phyloP scores from a whole-genome alignment of 2,329 filamentous ascomycete species.

The Aspergillus candidus region DNA sequence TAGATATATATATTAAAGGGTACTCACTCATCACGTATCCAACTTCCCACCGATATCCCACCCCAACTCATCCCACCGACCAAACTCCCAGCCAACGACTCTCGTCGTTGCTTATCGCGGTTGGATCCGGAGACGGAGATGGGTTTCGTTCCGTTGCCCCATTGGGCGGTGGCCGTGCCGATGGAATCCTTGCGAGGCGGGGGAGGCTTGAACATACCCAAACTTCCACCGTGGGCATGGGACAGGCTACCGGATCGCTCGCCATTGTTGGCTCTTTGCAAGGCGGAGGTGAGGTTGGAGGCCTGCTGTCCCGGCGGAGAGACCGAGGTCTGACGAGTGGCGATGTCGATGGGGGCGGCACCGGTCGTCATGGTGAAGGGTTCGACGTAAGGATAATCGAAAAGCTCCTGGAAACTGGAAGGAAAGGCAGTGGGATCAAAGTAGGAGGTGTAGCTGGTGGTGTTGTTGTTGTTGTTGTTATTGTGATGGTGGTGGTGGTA shows the following conservation, averaged over 20 bases:
- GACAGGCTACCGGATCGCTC: conserved; percentile 40
- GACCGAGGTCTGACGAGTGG: conserved; percentile 51
- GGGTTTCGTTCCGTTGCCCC: conserved; percentile 53
- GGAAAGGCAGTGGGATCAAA: conserved; percentile 24
- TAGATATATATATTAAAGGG: too few relatives aligned
- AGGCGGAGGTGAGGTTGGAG: conserved; percentile 57
- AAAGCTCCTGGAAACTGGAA: conserved; percentile 28
- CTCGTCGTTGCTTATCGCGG: conserved; percentile 48
- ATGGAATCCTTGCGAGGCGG: conserved; percentile 51
- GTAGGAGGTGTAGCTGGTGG: conserved; percentile 21
- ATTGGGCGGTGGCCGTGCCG: conserved; percentile 46
- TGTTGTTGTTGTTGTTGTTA: too few relatives aligned
- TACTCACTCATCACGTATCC: conserved; percentile 96
- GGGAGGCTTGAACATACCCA: conserved; percentile 34
- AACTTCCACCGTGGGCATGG: conserved; percentile 36
- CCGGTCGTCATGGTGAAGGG: conserved; percentile 46
- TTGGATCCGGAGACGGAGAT: conserved; percentile 52
- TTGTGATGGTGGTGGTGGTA: too few relatives aligned
- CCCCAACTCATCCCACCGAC: conserved; percentile 92
- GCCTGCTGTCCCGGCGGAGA: conserved; percentile 55
- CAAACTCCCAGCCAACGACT: conserved; percentile 57
- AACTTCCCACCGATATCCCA: conserved; percentile 90
- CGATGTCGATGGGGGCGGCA: conserved; percentile 56
- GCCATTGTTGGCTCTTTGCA: conserved; percentile 46
- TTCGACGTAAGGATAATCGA: conserved; percentile 29